These are phyloP conservation scores for Tetradesmus lagerheimii DNA, from an alignment of 139 green algal genomes.

Conservation along the genomic window DNA sequence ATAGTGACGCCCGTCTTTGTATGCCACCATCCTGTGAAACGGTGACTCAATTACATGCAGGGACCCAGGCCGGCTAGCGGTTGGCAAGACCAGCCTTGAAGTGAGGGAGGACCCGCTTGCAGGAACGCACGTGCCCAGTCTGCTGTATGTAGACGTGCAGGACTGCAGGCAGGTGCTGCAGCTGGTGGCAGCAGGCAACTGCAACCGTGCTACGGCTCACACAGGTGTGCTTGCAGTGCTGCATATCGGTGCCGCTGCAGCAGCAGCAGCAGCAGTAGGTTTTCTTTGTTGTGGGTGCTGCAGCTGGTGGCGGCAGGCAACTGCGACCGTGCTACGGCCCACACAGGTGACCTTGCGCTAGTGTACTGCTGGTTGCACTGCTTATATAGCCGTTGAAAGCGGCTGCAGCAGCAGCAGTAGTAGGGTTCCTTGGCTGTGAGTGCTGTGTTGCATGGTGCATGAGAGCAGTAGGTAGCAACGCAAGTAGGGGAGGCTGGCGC, in stretches of 20 bases:
- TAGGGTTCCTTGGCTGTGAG: no score
- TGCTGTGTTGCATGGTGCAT: no score
- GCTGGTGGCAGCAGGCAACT: slow-evolving; percentile 60
- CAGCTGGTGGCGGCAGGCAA: slow-evolving; percentile 62
- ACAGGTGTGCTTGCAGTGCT: background rate
- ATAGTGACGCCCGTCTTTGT: no score
- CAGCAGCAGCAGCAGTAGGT: background rate
- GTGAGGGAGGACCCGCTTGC: slow-evolving; percentile 60
- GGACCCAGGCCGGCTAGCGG: slow-evolving; percentile 3
- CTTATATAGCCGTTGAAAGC: no score
- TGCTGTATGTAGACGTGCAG: slow-evolving; percentile 65
- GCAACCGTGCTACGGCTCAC: slow-evolving; percentile 50
- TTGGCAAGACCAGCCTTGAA: slow-evolving; percentile 55
- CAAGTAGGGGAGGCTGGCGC: no score
- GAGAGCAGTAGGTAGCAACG: no score
- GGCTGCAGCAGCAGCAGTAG: no score
- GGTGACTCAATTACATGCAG: no score
- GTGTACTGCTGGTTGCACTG: no score
- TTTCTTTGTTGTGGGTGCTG: no score
- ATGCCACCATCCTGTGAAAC: no score
- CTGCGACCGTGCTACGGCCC: slow-evolving; percentile 50
- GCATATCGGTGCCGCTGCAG: background rate
- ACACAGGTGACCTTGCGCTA: slow-evolving; percentile 12
- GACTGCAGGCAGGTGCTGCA: slow-evolving; percentile 58
- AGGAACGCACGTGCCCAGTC: slow-evolving; percentile 63